Evolutionary conservation across 2,329 filamentous ascomycete genomes (phyloP), one percentile per base, ranked within the genome.

Genomic region (Cladophialophora psammophila): DNA sequence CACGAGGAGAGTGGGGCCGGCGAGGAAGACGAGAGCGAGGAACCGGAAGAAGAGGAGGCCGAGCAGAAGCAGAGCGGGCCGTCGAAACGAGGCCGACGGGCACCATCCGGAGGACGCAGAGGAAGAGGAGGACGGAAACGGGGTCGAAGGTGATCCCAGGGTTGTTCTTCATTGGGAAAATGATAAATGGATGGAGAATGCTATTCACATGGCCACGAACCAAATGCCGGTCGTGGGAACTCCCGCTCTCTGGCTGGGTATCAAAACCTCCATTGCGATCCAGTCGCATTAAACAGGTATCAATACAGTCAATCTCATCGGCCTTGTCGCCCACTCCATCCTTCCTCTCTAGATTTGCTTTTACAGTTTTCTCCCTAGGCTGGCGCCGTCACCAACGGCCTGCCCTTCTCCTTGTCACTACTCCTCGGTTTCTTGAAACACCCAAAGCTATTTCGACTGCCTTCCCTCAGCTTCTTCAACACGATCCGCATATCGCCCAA

Each of bases 401-500:
- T 62, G 20, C 53, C 60, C 35, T 65, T 65, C 12, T 72, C 70
- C 64, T 72, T 73, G 13, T 73, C 67, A 35, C 60, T 40, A 5
- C 72, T 74, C 77, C 87, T 86, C 20, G 82, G 82, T 78, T 90
- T 91, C 77, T 86, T 89, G 77, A 94, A 94, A 78, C 91, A 94
- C n/a, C 89, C 88, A 82, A 97, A 97, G 78, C 96, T 92, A 70
- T 89, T 92, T 80, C 90, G 90, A 72, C 91, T 94, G 53, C 88
- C 87, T 75, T 96, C 93, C 65, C 92, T 84, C 72, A 97, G 81
- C 73, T 88, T 88, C 85, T 97, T 98, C 72, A 99, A 82, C 54
- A 94, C 89, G 58, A 86, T 89, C 69, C 94, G 88, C 91, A 99
- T 93, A 76, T 94, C 93, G 2, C 92, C 91, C 72, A 99, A 80